phyloP scores from a whole-genome alignment of 1,284 basidiomycete species.

The Phylloboletellus chloephorus region DNA sequence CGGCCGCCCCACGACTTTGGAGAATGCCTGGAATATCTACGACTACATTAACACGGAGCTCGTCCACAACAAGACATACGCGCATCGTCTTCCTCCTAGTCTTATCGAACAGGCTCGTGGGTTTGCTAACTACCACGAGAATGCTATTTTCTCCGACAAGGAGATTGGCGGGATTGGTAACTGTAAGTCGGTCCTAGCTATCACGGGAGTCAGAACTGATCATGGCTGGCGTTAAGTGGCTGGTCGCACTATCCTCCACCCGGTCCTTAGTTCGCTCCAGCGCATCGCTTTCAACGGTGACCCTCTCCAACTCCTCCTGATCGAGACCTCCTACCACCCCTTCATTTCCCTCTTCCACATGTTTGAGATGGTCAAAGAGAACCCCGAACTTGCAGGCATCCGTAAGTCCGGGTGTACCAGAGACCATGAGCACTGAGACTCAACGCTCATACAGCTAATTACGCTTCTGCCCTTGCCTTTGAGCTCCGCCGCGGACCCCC shows the following conservation, averaged over 20 bases:
- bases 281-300: slow-evolving; percentile 74
- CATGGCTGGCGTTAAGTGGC: slow-evolving; percentile 49
- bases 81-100: slow-evolving; percentile 64
- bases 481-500: slow-evolving; percentile 71
- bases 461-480: slow-evolving; percentile 70
- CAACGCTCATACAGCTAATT: slow-evolving; percentile 52
- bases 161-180: slow-evolving; percentile 67
- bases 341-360: slow-evolving; percentile 85
- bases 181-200: slow-evolving; percentile 40
- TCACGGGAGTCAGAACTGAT: slow-evolving; percentile 7
- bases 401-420: slow-evolving; percentile 40
- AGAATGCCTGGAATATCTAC: slow-evolving; percentile 74
- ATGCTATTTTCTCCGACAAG: slow-evolving; percentile 65
- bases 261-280: slow-evolving; percentile 64
- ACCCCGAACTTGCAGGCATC: slow-evolving; percentile 58
- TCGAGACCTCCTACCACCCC: slow-evolving; percentile 82
- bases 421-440: slow-evolving; percentile 10
- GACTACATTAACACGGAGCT: slow-evolving; percentile 74
- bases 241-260: slow-evolving; percentile 69
- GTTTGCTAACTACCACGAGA: slow-evolving; percentile 75
- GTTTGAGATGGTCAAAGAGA: slow-evolving; percentile 52
- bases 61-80: slow-evolving; percentile 74
- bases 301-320: slow-evolving; percentile 69
- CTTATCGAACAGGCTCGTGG: slow-evolving; percentile 63
- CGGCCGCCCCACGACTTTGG: slow-evolving; percentile 57